Conservation (phyloP, 1,284 basidiomycete genomes). For the Microbotryomycetes sp. region DNA sequence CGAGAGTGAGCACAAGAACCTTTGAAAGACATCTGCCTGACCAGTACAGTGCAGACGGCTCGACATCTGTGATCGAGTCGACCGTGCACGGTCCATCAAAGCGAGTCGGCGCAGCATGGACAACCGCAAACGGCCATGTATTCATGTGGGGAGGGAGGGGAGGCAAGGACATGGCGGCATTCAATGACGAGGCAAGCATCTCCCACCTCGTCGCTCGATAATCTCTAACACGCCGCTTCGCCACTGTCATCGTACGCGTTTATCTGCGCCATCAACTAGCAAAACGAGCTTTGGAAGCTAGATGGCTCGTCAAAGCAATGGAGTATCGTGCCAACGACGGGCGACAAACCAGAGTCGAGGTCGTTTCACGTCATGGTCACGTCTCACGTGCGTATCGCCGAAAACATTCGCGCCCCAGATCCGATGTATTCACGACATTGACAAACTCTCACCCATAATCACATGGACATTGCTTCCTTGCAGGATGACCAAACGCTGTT, state of each 20-base stretch:
- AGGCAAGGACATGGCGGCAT: conserved; percentile 43
- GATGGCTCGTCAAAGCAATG: conserved; percentile 27
- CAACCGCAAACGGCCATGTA: conserved; percentile 33
- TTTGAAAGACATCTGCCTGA: neutral
- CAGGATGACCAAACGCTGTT: conserved; percentile 42
- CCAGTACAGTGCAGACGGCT: conserved; percentile 13
- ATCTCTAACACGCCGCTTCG: too few relatives aligned
- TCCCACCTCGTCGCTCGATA: too few relatives aligned
- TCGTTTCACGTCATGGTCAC: conserved; percentile 39
- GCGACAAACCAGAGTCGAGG: conserved; percentile 35
- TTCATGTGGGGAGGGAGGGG: conserved; percentile 49
- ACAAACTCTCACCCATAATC: neutral
- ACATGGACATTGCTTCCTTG: conserved; percentile 4
- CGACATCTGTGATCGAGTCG: conserved; percentile 15
- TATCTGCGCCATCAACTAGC: too few relatives aligned
- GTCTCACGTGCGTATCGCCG: conserved; percentile 26
- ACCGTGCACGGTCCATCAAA: conserved; percentile 31
- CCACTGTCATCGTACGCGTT: too few relatives aligned
- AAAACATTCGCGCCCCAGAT: neutral
- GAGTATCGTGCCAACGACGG: conserved; percentile 34
- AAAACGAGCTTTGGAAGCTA: conserved; percentile 27
- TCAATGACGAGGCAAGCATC: conserved; percentile 30
- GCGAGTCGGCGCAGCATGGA: conserved; percentile 43
- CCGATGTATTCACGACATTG: neutral
- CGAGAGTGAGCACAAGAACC: conserved; percentile 20